Percentiles rank a stretch among this genome's conserved stretches.
Conservation (phyloP, 805 yeast genomes). For the Clavispora asparagi region DNA sequence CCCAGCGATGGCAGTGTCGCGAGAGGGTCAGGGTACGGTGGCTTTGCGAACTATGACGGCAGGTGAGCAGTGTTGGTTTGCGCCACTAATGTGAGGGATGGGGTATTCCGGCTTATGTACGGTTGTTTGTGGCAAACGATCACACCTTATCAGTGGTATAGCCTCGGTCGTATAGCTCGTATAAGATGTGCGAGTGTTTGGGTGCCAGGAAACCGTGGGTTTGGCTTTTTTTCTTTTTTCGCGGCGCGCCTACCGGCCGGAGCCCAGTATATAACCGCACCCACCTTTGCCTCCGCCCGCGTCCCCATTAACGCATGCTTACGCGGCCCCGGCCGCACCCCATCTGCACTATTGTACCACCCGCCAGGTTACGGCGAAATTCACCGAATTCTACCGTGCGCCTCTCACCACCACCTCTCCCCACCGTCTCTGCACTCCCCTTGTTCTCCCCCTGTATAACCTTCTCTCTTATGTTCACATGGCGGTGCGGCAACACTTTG, state of each 20-base stretch:
- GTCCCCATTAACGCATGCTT: neutral
- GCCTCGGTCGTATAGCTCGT: constrained; percentile 7
- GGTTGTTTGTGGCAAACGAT: neutral
- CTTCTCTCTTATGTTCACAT: neutral
- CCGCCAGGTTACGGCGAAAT: too few relatives aligned
- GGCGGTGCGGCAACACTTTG: too few relatives aligned
- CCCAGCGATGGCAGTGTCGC: too few relatives aligned
- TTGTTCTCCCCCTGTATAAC: too few relatives aligned
- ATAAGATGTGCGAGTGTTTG: neutral
- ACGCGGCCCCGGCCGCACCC: neutral
- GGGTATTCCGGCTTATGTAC: too few relatives aligned
- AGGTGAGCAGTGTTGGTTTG: too few relatives aligned
- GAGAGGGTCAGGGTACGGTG: too few relatives aligned
- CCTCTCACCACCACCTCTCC: too few relatives aligned
- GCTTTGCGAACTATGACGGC: too few relatives aligned
- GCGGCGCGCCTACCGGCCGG: neutral
- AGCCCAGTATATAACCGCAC: neutral
- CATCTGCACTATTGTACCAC: neutral
- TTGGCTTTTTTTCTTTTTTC: neutral
- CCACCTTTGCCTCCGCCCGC: neutral
- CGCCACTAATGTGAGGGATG: too few relatives aligned
- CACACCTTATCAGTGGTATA: neutral
- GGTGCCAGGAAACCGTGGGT: neutral
- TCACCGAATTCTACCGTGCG: too few relatives aligned
- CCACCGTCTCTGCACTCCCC: too few relatives aligned